Base-by-base conservation (phyloP, 768 basidiomycete species). In the Suillus subalutaceus region DNA sequence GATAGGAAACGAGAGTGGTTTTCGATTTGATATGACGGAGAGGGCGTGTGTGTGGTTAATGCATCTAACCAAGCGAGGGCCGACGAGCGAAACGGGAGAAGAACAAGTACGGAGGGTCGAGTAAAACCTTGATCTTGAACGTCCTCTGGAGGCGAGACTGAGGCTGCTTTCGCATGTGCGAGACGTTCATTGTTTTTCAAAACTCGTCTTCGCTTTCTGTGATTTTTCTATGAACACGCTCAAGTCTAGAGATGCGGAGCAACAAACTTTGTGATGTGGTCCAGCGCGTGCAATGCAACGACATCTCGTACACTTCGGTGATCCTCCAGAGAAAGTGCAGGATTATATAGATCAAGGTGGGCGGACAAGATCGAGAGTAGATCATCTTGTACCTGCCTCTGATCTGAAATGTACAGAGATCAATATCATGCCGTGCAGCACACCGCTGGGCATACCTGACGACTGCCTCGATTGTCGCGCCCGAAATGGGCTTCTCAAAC, bases 81-180 rank as follows among this genome's bases (percentile, higher is more conserved):
- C 60, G 89, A 90, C 48, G 93, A 94, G 59, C 97, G 94, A 81
- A 98, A 95, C 1, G 97, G 97, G 12, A 96, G 86, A 65, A 99
- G 88, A 68, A 99, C 80, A 56, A 99, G 91, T 37, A 97, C 83
- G 23, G 97, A 96, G 12, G 97, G 97, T 6, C 97, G 92, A 8
- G 96, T 97, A 79, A 98, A 99, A 35, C 97, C 97, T 84, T 99
- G 97, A 74, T 99, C 97, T 79, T 94, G 93, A 16, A 93, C 85
- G 67, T 93, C 88, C 77, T 90, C 88, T 2, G 89, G 89, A 2
- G 86, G 82, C 30, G 87, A 81, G 8, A 80, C 78, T 60, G 84
- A 81, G 18, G 83, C 75, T 75, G 92, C 90, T 12, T 84, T 78
- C 12, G 89, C 87, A 68, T 89, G 86, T 0, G 92, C 84, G n/a